A percentile compares a stretch with the other conserved stretches of the same genome.
Conservation (phyloP, 495 filamentous ascomycete genomes). For the Penicillium malachiteum region DNA sequence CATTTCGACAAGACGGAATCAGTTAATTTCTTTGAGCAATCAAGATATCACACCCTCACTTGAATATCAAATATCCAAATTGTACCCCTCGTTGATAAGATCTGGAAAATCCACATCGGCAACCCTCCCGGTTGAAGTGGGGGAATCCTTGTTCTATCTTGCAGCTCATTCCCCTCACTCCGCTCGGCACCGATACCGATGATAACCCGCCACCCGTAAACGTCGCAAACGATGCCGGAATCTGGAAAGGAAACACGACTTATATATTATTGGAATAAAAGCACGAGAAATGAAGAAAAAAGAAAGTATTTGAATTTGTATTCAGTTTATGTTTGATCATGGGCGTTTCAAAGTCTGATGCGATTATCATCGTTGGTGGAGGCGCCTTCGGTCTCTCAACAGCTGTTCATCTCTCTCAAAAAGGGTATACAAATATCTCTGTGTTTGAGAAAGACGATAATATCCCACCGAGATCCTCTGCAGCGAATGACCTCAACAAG, state of each 20-base stretch:
- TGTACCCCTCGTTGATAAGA: background rate
- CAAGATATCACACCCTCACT: background rate
- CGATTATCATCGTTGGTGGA: slow-evolving; percentile 39
- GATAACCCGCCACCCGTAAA: background rate
- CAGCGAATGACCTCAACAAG: slow-evolving; percentile 55
- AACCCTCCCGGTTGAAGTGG: slow-evolving; percentile 14
- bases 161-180: slow-evolving; percentile 1
- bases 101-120: slow-evolving; percentile 6
- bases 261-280: slow-evolving; percentile 1
- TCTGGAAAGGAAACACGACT: background rate
- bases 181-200: slow-evolving; percentile 1
- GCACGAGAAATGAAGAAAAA: background rate
- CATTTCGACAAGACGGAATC: background rate
- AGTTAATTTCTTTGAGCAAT: background rate
- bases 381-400: slow-evolving; percentile 53
- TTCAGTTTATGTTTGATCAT: slow-evolving; percentile 8
- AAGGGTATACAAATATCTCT: slow-evolving; percentile 46
- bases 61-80: background rate
- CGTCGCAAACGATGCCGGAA: background rate
- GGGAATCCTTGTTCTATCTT: background rate
- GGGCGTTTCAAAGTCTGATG: slow-evolving; percentile 21
- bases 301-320: background rate
- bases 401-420: slow-evolving; percentile 45
- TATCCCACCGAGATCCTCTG: slow-evolving; percentile 34
- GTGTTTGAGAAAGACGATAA: slow-evolving; percentile 28